Percentiles rank a stretch among this genome's conserved stretches.
phyloP scores from a whole-genome alignment of 2,329 filamentous ascomycete genomes.

The Hyphodiscus sp. region DNA sequence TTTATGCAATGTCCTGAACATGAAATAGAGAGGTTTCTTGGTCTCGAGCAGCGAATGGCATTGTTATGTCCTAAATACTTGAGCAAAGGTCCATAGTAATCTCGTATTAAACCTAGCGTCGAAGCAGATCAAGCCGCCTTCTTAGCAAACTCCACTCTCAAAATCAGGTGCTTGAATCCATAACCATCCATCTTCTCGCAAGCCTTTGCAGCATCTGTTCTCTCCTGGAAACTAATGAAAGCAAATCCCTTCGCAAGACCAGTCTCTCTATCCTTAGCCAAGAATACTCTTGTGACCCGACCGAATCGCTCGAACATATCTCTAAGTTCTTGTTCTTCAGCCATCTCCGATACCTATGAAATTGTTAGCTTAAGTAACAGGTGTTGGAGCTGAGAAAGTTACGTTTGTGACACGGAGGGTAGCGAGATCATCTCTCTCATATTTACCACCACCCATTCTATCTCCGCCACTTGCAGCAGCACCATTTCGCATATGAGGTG shows the following conservation, averaged over 20 bases:
- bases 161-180: slow-evolving; percentile 81
- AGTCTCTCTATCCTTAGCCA: slow-evolving; percentile 96
- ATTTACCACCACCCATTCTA: slow-evolving; percentile 81
- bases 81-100: not conserved
- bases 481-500: slow-evolving; percentile 79
- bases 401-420: slow-evolving; percentile 98
- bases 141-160: slow-evolving; percentile 85
- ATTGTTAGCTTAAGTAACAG: slow-evolving; percentile 11
- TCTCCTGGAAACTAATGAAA: slow-evolving; percentile 94
- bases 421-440: slow-evolving; percentile 91
- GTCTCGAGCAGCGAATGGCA: not conserved
- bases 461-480: slow-evolving; percentile 59
- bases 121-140: slow-evolving; percentile 40
- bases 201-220: slow-evolving; percentile 82
- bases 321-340: slow-evolving; percentile 89
- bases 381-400: slow-evolving; percentile 36
- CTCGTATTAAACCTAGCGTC: not conserved
- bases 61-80: not conserved
- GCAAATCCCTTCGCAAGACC: slow-evolving; percentile 96
- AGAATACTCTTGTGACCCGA: slow-evolving; percentile 92
- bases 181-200: slow-evolving; percentile 98
- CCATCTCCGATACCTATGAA: slow-evolving; percentile 83
- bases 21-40: not conserved
- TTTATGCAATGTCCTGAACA: not conserved
- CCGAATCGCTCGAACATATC: slow-evolving; percentile 98